Percentiles rank a stretch among this genome's conserved stretches.
Conservation (phyloP, 1,284 basidiomycete genomes). For the Moesziomyces antarcticus region DNA sequence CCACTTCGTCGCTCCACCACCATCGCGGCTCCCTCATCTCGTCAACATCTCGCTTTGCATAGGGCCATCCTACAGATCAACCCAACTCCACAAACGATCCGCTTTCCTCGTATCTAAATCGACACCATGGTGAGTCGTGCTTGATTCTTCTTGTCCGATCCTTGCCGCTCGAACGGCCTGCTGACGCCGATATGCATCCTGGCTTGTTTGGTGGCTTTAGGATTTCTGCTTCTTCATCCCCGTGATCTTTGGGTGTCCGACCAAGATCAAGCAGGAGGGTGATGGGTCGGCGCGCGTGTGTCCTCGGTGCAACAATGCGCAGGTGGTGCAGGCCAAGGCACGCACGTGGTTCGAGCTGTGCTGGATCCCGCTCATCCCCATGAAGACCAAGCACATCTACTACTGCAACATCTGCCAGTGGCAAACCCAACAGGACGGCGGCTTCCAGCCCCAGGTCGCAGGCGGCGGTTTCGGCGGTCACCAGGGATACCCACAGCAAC, state of each 20-base stretch:
- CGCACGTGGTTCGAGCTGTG: constrained; percentile 65
- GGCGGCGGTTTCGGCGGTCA: constrained; percentile 39
- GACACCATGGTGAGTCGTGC: too few species aligned
- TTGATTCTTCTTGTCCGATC: too few species aligned
- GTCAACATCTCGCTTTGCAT: too few species aligned
- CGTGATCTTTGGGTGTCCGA: constrained; percentile 64
- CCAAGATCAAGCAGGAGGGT: constrained; percentile 65
- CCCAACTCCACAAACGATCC: too few species aligned
- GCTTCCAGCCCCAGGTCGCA: constrained; percentile 56
- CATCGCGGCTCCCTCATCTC: too few species aligned
- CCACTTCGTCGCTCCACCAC: too few species aligned
- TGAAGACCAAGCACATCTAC: constrained; percentile 59
- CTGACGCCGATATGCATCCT: too few species aligned
- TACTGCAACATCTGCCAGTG: constrained; percentile 66
- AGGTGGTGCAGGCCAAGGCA: constrained; percentile 62
- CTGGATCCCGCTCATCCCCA: constrained; percentile 64
- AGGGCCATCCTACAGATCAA: too few species aligned
- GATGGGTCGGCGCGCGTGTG: constrained; percentile 61
- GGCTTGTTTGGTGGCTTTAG: constrained; percentile 2
- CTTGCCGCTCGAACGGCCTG: too few species aligned
- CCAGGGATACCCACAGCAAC: constrained; percentile 29
- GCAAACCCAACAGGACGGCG: constrained; percentile 53
- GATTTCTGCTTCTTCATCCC: constrained; percentile 63
- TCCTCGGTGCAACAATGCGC: constrained; percentile 65
- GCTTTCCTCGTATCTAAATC: too few species aligned